Evolutionary conservation across 352 stramenopile genomes (phyloP), one percentile per base, ranked within the genome.

Genomic region (Peronospora destructor): DNA sequence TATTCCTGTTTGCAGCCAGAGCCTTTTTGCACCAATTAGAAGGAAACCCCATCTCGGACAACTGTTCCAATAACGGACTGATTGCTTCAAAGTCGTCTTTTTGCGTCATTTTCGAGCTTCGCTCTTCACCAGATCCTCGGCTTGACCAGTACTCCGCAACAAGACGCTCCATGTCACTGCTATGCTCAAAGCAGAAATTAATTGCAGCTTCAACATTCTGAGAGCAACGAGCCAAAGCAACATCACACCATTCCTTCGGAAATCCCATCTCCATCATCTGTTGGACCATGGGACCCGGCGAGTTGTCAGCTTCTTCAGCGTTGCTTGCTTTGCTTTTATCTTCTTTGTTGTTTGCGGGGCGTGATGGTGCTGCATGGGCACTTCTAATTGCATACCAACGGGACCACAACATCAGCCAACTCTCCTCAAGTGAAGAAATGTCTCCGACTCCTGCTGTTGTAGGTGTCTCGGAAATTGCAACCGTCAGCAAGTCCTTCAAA

Each of bases 221-320:
- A 30, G 84, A 83, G 51, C 84, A 95, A 19, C 82, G 68, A 47
- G 78, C 68, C 34, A 96, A 60, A 26, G 87, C 85, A 21, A 94
- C 81, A 50, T 96, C 84, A 59, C 87, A 96, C 87, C 85, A 95
- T 49, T 95, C 85, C 47, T 91, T 91, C 8, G 87, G 84, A 43
- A 96, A 95, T 21, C 87, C 87, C 84, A 96, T 96, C 45, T 96
- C 87, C 85, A 96, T 94, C 86, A 96, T 95, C 58, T 94, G 84
- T 53, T 92, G 84, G 11, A 91, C 79, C 68, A 92, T 85, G 25
- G 79, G 72, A 11, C 76, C 81, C 3, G 73, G 66, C 10, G 66
- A 21, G 11, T 63, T 68, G 11, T 70, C 59, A 8, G 59, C 39
- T 45, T 62, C 57, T n/a, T 54, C 43, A 26, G 29, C 30, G 19